Evolutionary conservation across 257 asterid genomes (phyloP), one percentile per base, ranked within the genome.

Genomic region (Solanum lignicaule): DNA sequence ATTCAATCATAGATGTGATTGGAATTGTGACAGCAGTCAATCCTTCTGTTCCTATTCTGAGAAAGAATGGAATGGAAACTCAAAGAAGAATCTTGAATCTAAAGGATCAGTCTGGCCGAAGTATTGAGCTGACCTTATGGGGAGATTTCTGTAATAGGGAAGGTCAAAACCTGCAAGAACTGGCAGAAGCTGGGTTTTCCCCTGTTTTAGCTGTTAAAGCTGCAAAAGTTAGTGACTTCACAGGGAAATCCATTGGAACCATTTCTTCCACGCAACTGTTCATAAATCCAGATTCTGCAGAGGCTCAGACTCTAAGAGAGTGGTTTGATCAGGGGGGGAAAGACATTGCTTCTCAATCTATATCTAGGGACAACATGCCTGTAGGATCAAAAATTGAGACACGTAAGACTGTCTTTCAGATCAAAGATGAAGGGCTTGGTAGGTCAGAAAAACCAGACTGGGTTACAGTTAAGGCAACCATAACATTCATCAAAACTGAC

Each of bases 41-140:
- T 91, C 99, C 99, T 81, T 95, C 98, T 86, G 98, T 97, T 86
- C 98, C 98, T 32, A 94, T 97, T 87, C 20, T 94, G 95, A 95
- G 99, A 91, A 96, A 96, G 93, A 97, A 97, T 91, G 99, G 99
- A 76, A 94, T 94, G 99, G 99, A 97, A 92, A 97, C 99, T 83
- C 98, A 93, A 86, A 92, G 95, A 92, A 93, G 99, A 90, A 90
- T 92, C 86, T 89, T 97, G 89, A 93, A 94, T 88, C 88, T 96
- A 82, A 96, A 97, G 95, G 99, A 97, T 89, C 95, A 94, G 86
- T 94, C 99, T 25, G 98, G 93, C 32, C 52, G 88, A 85, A 96
- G 94, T 84, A 95, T 96, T 75, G 99, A 97, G 90, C 86, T 96
- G 88, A 95, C 99, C 31, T 91, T 97, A 75, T 97, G 99, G 99